Conservation (phyloP, 116 monocot species). For the Cymodocea nodosa region DNA sequence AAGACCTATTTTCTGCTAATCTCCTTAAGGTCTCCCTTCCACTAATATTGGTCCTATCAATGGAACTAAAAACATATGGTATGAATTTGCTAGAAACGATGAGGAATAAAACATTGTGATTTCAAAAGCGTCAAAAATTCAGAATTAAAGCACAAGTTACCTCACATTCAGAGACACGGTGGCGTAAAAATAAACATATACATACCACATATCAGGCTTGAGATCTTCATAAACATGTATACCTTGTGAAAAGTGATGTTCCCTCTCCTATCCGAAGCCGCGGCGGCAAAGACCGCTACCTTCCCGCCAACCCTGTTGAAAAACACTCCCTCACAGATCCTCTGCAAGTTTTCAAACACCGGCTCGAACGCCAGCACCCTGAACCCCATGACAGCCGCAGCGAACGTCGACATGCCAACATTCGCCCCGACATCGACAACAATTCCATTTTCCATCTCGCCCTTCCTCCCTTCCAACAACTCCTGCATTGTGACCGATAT, state of each 20-base stretch:
- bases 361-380: slow-evolving; percentile 73
- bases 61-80: too few relatives aligned
- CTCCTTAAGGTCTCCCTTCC: too few relatives aligned
- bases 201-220: too few relatives aligned
- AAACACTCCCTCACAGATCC: slow-evolving; percentile 72
- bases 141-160: too few relatives aligned
- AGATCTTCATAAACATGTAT: background rate
- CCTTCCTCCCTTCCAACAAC: slow-evolving; percentile 28
- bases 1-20: too few relatives aligned
- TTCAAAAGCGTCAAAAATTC: too few relatives aligned
- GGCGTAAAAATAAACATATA: background rate
- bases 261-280: slow-evolving; percentile 66
- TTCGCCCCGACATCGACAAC: slow-evolving; percentile 82
- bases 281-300: slow-evolving; percentile 57
- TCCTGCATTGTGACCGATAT: slow-evolving; percentile 76
- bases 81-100: too few relatives aligned
- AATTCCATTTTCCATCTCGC: slow-evolving; percentile 16
- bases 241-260: slow-evolving; percentile 97
- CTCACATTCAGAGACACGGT: too few relatives aligned
- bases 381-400: slow-evolving; percentile 83
- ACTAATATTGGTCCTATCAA: too few relatives aligned
- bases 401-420: slow-evolving; percentile 94
- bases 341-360: slow-evolving; percentile 78
- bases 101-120: too few relatives aligned
- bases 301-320: slow-evolving; percentile 56